These are phyloP conservation scores for Beta lomatogona DNA, from an alignment of 179 eudicot species.

Conservation along the genomic window DNA sequence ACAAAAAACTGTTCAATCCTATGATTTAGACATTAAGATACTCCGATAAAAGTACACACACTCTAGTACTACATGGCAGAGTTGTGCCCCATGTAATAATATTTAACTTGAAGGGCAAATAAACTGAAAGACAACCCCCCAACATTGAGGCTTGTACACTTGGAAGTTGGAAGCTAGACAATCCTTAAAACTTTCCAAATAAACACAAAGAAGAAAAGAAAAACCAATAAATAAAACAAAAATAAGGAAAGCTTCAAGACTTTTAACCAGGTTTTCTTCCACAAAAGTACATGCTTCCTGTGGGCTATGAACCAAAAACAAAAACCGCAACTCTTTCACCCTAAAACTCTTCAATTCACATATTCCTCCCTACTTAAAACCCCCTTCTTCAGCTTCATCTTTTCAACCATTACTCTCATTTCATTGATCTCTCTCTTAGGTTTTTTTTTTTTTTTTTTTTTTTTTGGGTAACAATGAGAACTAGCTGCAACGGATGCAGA, in stretches of 20 bases:
- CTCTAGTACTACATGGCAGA: neutral
- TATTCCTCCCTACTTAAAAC: neutral
- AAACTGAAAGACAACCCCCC: conserved; percentile 21
- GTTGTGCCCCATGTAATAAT: neutral
- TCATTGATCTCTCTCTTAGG: neutral
- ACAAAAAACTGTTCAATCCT: neutral
- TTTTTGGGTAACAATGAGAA: conserved; percentile 28
- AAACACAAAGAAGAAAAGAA: neutral
- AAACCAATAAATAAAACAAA: neutral
- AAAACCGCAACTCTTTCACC: conserved; percentile 6
- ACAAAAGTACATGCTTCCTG: conserved; percentile 31
- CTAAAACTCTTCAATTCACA: neutral
- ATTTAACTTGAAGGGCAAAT: conserved; percentile 13
- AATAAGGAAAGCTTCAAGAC: neutral
- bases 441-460: neutral
- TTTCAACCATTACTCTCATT: neutral
- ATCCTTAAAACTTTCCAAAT: conserved; percentile 34
- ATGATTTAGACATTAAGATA: neutral
- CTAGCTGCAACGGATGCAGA: conserved; percentile 54
- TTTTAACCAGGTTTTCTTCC: conserved; percentile 31
- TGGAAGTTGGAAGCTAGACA: conserved; percentile 29
- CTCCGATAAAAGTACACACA: neutral
- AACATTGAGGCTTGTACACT: conserved; percentile 37
- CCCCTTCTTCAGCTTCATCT: neutral
- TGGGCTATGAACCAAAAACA: conserved; percentile 18